Conservation (phyloP, 169 alveolate genomes). For the Eimeria acervulina region DNA sequence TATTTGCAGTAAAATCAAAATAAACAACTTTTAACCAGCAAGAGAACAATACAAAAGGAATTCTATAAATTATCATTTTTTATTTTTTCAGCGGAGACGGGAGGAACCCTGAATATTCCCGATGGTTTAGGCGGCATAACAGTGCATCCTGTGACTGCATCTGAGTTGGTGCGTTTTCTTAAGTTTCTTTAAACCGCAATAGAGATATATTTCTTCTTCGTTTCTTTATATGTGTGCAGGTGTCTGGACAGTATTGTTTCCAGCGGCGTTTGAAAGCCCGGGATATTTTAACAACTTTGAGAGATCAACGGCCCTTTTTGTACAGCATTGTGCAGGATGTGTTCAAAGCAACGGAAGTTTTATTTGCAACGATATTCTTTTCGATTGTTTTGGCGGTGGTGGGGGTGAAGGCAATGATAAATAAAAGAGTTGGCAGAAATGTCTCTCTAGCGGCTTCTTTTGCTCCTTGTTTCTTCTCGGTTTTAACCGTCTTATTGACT, state of each 20-base stretch:
- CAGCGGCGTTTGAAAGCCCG: constrained; percentile 5
- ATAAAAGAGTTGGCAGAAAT: constrained; percentile 21
- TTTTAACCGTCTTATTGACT: background rate
- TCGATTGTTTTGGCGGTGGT: constrained; percentile 8
- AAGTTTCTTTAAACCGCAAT: too few relatives aligned
- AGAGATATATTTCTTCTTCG: too few relatives aligned
- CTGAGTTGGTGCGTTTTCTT: constrained; percentile 69
- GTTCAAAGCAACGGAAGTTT: constrained; percentile 65
- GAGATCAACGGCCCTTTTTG: background rate
- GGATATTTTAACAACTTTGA: constrained; percentile 21
- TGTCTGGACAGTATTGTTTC: constrained; percentile 72
- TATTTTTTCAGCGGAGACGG: background rate
- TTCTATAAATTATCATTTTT: background rate
- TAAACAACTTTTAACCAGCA: too few relatives aligned
- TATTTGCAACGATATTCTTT: constrained; percentile 37
- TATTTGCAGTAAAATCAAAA: too few relatives aligned
- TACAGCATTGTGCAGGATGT: constrained; percentile 62
- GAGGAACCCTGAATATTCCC: constrained; percentile 51
- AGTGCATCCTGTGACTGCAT: constrained; percentile 19
- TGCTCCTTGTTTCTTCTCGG: constrained; percentile 6
- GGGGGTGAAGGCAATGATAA: constrained; percentile 32
- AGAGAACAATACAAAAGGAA: too few relatives aligned
- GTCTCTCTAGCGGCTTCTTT: constrained; percentile 4
- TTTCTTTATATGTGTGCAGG: background rate
- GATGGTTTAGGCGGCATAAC: constrained; percentile 68